These are phyloP conservation scores for Batrachochytrium dendrobatidis DNA, from an alignment of 371 early-diverging fungal species.

Conservation along the genomic window DNA sequence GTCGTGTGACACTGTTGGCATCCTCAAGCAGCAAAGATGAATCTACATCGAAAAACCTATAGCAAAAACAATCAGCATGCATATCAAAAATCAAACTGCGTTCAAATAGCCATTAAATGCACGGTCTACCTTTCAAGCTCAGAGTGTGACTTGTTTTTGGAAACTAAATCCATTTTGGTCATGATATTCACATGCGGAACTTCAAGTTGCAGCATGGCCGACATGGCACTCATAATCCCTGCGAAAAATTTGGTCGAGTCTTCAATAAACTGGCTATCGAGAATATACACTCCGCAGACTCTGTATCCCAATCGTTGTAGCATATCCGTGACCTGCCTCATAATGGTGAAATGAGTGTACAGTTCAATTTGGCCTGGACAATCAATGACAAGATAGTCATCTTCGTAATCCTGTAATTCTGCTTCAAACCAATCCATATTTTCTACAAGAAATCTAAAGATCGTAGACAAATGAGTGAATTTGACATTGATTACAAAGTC, in stretches of 20 bases:
- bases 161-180: conserved; percentile 95
- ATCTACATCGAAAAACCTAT: conserved; percentile 80
- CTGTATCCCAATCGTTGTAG: conserved; percentile 44
- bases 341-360: conserved; percentile 96
- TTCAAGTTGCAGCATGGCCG: conserved; percentile 86
- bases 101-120: neutral
- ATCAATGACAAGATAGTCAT: conserved; percentile 96
- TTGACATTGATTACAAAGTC: neutral
- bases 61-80: neutral
- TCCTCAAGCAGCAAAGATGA: conserved; percentile 75
- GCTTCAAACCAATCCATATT: conserved; percentile 97
- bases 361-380: conserved; percentile 99
- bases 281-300: conserved; percentile 82
- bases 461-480: neutral
- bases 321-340: conserved; percentile 70
- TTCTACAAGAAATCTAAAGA: conserved; percentile 63
- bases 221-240: conserved; percentile 79
- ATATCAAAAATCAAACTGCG: neutral
- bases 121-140: conserved; percentile 53
- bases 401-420: conserved; percentile 78
- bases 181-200: conserved; percentile 96
- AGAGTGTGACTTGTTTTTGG: conserved; percentile 16
- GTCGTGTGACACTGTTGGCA: conserved; percentile 55
- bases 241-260: conserved; percentile 93
- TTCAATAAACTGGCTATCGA: conserved; percentile 92